These are phyloP conservation scores for Ceratocystis albifundus DNA, from an alignment of 2,329 filamentous ascomycete species.

Conservation along the genomic window DNA sequence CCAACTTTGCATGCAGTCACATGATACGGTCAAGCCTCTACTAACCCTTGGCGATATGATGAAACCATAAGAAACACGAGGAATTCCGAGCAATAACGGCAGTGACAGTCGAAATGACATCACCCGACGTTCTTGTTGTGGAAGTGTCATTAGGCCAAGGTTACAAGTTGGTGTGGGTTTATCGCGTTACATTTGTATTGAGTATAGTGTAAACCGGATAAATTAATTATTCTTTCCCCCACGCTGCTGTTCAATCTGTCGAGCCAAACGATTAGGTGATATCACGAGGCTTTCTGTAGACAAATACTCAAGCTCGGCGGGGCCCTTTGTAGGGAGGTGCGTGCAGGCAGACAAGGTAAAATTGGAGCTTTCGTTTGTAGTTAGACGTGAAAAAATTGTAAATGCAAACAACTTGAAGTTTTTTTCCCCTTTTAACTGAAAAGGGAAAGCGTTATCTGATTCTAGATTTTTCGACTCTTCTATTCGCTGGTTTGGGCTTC, in stretches of 20 bases:
- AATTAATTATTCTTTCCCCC: no score
- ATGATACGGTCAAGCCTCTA: neutral
- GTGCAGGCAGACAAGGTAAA: conserved; percentile 1
- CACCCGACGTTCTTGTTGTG: no score
- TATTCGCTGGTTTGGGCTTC: neutral
- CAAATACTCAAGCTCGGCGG: neutral
- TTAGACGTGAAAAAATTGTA: no score
- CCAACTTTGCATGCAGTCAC: neutral
- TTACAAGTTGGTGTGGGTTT: no score
- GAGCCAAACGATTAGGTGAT: neutral
- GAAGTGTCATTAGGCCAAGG: neutral
- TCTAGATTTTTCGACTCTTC: neutral
- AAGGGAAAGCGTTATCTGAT: neutral
- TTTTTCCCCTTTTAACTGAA: neutral
- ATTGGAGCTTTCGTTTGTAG: neutral
- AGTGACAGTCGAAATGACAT: no score
- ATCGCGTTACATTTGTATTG: no score
- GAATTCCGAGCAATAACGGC: no score
- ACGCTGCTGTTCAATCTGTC: no score
- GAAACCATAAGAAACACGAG: no score
- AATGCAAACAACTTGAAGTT: neutral
- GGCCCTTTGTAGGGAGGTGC: neutral
- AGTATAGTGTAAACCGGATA: no score
- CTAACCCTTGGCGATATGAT: no score
- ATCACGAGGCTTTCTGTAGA: neutral